These are phyloP conservation scores for Penicillium sp. DNA, from an alignment of 2,329 filamentous ascomycete genomes.

Conservation along the genomic window DNA sequence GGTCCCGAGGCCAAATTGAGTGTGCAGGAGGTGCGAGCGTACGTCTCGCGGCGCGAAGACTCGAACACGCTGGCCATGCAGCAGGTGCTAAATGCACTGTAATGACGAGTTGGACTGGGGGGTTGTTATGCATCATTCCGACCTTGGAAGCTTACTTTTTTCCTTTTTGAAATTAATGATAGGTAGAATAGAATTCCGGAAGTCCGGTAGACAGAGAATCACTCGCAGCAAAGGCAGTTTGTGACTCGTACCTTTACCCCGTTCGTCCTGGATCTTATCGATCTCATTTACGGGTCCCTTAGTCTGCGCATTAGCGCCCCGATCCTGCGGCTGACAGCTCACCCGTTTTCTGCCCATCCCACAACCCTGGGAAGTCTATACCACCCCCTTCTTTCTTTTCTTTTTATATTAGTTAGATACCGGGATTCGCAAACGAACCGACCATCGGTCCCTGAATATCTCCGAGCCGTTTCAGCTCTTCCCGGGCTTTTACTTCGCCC, in stretches of 20 bases:
- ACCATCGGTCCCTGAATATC: constrained; percentile 2
- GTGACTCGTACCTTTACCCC: background rate
- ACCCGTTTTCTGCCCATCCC: background rate
- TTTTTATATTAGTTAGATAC: background rate
- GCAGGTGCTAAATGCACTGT: constrained; percentile 70
- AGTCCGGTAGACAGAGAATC: background rate
- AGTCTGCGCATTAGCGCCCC: background rate
- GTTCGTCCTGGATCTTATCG: background rate
- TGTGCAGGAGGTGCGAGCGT: constrained; percentile 65
- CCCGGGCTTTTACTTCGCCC: constrained; percentile 10
- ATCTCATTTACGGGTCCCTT: background rate
- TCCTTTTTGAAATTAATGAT: background rate
- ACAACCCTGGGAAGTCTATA: too few relatives aligned
- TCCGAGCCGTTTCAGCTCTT: constrained; percentile 6
- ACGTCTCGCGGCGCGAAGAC: constrained; percentile 83
- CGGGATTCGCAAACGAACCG: background rate
- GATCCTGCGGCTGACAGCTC: constrained; percentile 2
- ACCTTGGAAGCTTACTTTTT: too few relatives aligned
- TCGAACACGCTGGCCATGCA: constrained; percentile 77
- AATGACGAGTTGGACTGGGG: constrained; percentile 6
- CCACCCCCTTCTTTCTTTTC: background rate
- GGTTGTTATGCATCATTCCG: too few relatives aligned
- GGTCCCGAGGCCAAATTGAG: constrained; percentile 49
- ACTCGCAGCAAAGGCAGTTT: background rate
- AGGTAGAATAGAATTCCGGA: background rate